Evolutionary conservation across 2,329 filamentous ascomycete species (phyloP).

Genomic region (Epichloe amarillans): DNA sequence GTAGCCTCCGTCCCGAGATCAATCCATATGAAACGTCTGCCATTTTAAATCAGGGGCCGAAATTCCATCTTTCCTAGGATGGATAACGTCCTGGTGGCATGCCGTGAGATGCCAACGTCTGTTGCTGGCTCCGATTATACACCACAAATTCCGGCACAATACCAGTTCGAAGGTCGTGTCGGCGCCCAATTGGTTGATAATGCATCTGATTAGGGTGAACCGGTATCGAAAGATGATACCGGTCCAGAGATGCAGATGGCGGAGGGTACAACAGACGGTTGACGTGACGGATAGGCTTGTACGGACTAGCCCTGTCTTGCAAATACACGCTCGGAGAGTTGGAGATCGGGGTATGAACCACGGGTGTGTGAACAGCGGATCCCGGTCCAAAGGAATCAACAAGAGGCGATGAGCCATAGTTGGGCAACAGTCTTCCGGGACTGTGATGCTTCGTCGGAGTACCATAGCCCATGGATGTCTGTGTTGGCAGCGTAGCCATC

Average conservation of each 20-base stretch:
- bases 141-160: constrained; percentile 51
- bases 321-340: constrained; percentile 82
- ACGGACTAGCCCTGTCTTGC: constrained; percentile 79
- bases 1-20: background rate
- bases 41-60: constrained; percentile 2
- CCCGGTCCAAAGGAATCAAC: constrained; percentile 43
- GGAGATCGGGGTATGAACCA: constrained; percentile 48
- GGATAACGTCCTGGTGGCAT: constrained; percentile 21
- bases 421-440: constrained; percentile 30
- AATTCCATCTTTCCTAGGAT: constrained; percentile 19
- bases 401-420: constrained; percentile 50
- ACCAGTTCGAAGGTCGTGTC: constrained; percentile 53
- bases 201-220: constrained; percentile 63
- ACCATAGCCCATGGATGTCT: constrained; percentile 26
- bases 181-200: constrained; percentile 63
- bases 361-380: constrained; percentile 44
- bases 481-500: constrained; percentile 10
- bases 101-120: constrained; percentile 13
- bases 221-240: constrained; percentile 48
- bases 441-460: constrained; percentile 42
- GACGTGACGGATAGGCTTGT: constrained; percentile 78
- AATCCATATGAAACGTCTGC: background rate
- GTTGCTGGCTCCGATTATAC: constrained; percentile 21
- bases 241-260: constrained; percentile 64
- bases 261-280: constrained; percentile 86